phyloP scores from a whole-genome alignment of 176 grass and related monocot genomes.

The Triticum urartu region DNA sequence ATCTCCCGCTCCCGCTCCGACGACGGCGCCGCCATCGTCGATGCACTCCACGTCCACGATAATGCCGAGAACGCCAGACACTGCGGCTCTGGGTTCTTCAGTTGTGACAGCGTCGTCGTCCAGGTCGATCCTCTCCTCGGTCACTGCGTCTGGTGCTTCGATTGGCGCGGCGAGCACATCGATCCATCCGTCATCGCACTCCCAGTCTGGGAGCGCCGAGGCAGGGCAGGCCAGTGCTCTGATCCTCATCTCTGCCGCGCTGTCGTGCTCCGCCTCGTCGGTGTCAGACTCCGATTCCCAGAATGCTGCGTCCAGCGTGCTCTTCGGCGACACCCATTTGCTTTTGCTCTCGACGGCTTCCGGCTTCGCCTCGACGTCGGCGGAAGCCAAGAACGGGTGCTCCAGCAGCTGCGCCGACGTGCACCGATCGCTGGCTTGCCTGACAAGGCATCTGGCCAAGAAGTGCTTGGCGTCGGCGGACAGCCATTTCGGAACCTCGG shows the following conservation, averaged over 20 bases:
- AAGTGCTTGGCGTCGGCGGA: conserved; percentile 37
- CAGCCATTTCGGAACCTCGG: conserved; percentile 42
- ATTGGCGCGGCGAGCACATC: neutral
- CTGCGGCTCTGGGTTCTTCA: neutral
- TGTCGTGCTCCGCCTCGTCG: neutral
- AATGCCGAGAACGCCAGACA: neutral
- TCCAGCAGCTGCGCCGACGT: conserved; percentile 52
- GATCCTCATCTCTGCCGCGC: conserved; percentile 22
- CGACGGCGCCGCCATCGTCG: too few species aligned
- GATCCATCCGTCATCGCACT: conserved; percentile 38
- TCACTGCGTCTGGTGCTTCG: neutral
- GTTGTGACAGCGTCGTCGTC: neutral
- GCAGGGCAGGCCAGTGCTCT: neutral
- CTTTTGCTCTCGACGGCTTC: neutral
- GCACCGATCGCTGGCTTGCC: conserved; percentile 21
- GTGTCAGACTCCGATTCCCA: conserved; percentile 46
- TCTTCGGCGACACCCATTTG: conserved; percentile 67
- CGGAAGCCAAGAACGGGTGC: conserved; percentile 47
- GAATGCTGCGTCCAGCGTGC: conserved; percentile 59
- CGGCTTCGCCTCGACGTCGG: neutral
- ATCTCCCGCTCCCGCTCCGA: neutral
- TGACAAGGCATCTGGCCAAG: neutral
- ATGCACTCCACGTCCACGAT: neutral
- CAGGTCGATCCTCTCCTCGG: neutral
- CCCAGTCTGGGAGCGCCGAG: conserved; percentile 29